Base-by-base conservation (phyloP, 140 eudicot species). In the Ambrosia hybrid region DNA sequence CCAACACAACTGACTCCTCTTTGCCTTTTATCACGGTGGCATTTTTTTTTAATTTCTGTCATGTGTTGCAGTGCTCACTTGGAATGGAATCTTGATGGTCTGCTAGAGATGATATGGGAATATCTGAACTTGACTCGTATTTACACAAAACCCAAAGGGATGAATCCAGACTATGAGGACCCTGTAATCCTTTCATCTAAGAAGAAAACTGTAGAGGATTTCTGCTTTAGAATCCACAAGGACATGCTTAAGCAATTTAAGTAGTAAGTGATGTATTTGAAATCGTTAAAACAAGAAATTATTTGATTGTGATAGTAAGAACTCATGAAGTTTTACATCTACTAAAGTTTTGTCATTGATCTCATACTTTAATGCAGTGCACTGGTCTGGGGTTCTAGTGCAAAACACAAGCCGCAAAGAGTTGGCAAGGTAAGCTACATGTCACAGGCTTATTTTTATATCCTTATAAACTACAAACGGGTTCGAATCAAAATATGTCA, bases 61-160 rank as follows among this genome's bases (percentile, higher is more conserved):
- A 21, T 38, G 6, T 83, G 73, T 52, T 87, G 66, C 87, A 94
- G 99, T 83, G 99, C 99, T 61, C 99, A 94, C 72, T 77, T 94
- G 86, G 99, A 94, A 72, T 94, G 99, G 99, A 94, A 94, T 73
- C 96, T 94, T 80, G 99, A 94, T 78, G 99, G 99, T 45, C 76
- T 94, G 79, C 90, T 94, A 55, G 99, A 94, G 74, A 94, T 73
- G 90, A 68, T 94, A 21, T 94, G 99, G 99, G 99, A 94, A 61
- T 94, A 94, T 84, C 87, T 94, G 51, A 68, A 67, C 77, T 78
- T 94, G 71, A 94, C 99, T 63, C 99, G 99, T 68, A 91, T 94
- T 74, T 94, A 94, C 86, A 94, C 99, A 33, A 94, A 94, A 83
- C 99, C 99, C 3, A 94, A 94, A 82, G 99, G 99, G 73, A 84